Percentiles rank a stretch among this genome's conserved stretches.
Conservation (phyloP, 305 asterid genomes). For the Solanum hybrid region DNA sequence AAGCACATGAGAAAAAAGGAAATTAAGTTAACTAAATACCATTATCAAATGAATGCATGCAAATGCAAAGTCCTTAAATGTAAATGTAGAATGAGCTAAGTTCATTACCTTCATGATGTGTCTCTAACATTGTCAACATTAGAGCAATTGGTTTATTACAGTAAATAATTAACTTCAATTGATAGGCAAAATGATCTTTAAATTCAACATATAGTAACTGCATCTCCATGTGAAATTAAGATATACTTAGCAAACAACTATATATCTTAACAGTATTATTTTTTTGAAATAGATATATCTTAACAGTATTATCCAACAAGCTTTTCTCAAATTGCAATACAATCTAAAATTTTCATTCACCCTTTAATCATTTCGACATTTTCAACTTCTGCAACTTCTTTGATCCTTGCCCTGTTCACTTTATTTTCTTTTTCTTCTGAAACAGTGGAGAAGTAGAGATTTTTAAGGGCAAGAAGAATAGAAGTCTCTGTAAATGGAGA, state of each 20-base stretch:
- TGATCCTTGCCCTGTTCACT: background rate
- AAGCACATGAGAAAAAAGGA: background rate
- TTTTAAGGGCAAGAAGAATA: background rate
- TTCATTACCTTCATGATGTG: background rate
- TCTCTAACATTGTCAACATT: background rate
- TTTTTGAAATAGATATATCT: background rate
- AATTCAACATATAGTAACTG: background rate
- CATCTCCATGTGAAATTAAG: background rate
- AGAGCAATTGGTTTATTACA: background rate
- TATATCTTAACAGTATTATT: background rate
- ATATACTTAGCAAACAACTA: background rate
- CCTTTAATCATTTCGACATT: background rate
- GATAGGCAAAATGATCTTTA: background rate
- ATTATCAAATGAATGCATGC: background rate
- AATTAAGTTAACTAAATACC: background rate
- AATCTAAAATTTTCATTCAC: background rate
- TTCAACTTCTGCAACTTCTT: background rate
- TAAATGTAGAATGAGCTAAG: background rate
- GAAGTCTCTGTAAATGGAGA: background rate
- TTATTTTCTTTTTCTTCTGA: background rate
- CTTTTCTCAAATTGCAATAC: slow-evolving; percentile 1
- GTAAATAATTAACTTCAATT: background rate
- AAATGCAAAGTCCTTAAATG: background rate
- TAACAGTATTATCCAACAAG: background rate
- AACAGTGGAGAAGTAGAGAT: background rate